Evolutionary conservation across 2,329 filamentous ascomycete species (phyloP), one percentile per base, ranked within the genome.

Genomic region (Herpotrichia juniperi): DNA sequence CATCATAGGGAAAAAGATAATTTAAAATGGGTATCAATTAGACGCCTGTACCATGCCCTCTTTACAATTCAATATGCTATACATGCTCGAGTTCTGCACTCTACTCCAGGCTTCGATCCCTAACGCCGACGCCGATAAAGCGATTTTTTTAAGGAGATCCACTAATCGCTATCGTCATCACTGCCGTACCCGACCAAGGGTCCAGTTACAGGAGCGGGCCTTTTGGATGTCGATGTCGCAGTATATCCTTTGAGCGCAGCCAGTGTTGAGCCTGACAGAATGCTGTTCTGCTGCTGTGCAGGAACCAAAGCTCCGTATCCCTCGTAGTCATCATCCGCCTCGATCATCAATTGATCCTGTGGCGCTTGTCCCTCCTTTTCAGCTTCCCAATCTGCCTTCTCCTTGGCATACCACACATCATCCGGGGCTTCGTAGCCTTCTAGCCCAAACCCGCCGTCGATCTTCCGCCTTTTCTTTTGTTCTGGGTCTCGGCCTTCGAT

Each of bases 341-440:
- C 82, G 31, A 83, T 73, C 68, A 81, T 67, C 34, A 71, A 54
- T 5, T 77, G 74, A 12, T 77, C 77, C 52, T 83, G 82, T 19
- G 83, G 81, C 77, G 76, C 89, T 14, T n/a, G 79, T 56, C 83
- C 77, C 78, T 88, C 81, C 42, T 86, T 79, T 66, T 89, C 86
- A 24, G 87, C 72, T 58, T 88, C 87, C 51, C 84, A 81, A 0
- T 85, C 86, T 42, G 83, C 86, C 61, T 86, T 84, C 30, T 93
- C 91, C 42, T 90, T 83, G 0, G 92, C 90, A 74, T 93, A 96
- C 83, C 96, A 96, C 22, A 99, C 87, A 57, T 94, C 89, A 69
- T 99, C 94, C 0, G 93, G 93, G 1, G 93, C 93, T 67, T 97
- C 91, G 71, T 97, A 97, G 1, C 93, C 93, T 48, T 93, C 84